phyloP scores from a whole-genome alignment of 1,139 yeast species.

The Zygosaccharomyces sapae region DNA sequence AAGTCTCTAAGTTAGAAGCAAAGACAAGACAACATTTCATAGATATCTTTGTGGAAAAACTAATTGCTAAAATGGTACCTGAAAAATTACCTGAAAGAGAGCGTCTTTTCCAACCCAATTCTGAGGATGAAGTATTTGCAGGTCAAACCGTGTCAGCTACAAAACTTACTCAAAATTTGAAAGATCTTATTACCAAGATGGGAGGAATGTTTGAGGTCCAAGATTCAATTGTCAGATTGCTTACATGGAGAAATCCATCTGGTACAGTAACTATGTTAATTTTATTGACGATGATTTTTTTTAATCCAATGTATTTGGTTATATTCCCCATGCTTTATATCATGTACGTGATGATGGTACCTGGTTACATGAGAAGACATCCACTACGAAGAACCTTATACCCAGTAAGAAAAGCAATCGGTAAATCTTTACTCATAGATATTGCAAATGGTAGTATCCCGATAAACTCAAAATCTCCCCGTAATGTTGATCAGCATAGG shows the following conservation, averaged over 20 bases:
- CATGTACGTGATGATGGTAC: conserved; percentile 58
- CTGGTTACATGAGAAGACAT: conserved; percentile 68
- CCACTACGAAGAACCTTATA: conserved; percentile 49
- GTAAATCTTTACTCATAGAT: conserved; percentile 53
- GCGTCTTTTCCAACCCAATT: conserved; percentile 31
- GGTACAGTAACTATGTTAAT: conserved; percentile 52
- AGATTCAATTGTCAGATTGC: conserved; percentile 49
- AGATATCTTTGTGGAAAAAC: conserved; percentile 53
- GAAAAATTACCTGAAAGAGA: conserved; percentile 46
- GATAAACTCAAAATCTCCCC: not conserved
- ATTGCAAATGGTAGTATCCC: conserved; percentile 41
- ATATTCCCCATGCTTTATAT: conserved; percentile 60
- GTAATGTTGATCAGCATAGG: conserved; percentile 18
- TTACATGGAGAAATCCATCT: conserved; percentile 62
- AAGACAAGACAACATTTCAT: conserved; percentile 46
- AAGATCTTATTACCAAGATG: conserved; percentile 50
- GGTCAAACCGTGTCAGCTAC: conserved; percentile 49
- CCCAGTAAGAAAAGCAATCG: conserved; percentile 46
- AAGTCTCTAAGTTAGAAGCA: conserved; percentile 8
- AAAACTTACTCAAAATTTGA: conserved; percentile 48
- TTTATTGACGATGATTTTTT: conserved; percentile 54
- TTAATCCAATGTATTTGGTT: conserved; percentile 67
- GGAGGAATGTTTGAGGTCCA: conserved; percentile 52
- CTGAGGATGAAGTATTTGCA: conserved; percentile 43
- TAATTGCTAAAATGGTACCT: conserved; percentile 48